Percentiles rank a stretch among this genome's conserved stretches.
Conservation (phyloP, 225 moss, liverwort and hornwort genomes). For the Marchantia paleacea region DNA sequence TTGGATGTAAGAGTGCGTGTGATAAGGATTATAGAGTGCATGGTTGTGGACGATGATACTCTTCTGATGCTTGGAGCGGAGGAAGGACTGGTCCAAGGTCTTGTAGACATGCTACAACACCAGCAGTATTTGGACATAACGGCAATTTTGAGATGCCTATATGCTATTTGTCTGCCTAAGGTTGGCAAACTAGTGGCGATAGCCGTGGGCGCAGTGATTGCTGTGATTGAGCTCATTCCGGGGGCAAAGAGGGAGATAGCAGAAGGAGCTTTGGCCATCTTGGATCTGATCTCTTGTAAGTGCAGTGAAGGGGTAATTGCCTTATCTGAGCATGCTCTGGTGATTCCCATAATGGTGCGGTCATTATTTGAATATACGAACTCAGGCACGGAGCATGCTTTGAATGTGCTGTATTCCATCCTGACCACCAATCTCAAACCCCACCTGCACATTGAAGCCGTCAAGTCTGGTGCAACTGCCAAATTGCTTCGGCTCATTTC, state of each 20-base stretch:
- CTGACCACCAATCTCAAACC: slow-evolving; percentile 20
- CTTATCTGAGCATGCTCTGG: slow-evolving; percentile 50
- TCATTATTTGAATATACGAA: slow-evolving; percentile 30
- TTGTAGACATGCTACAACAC: slow-evolving; percentile 28
- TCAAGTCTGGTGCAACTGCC: slow-evolving; percentile 27
- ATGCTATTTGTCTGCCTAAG: slow-evolving; percentile 36
- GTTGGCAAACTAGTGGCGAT: slow-evolving; percentile 31
- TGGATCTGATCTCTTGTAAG: slow-evolving; percentile 22
- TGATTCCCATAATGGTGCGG: slow-evolving; percentile 51
- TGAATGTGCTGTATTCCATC: slow-evolving; percentile 28
- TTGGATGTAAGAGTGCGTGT: slow-evolving; percentile 28
- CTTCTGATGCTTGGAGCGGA: slow-evolving; percentile 24
- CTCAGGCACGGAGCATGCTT: slow-evolving; percentile 31
- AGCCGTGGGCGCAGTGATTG: slow-evolving; percentile 32
- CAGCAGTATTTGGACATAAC: not conserved
- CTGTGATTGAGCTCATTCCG: slow-evolving; percentile 36
- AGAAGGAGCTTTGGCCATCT: slow-evolving; percentile 34
- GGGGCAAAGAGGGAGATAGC: slow-evolving; percentile 22
- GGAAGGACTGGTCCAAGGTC: slow-evolving; percentile 26
- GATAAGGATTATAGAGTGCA: slow-evolving; percentile 23
- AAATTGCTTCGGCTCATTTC: slow-evolving; percentile 31
- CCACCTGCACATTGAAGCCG: slow-evolving; percentile 18
- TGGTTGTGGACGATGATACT: slow-evolving; percentile 32
- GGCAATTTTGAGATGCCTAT: slow-evolving; percentile 30
- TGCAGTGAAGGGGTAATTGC: slow-evolving; percentile 66